Evolutionary conservation across 495 filamentous ascomycete genomes (phyloP).

Genomic region (Aspergillus taichungensis): DNA sequence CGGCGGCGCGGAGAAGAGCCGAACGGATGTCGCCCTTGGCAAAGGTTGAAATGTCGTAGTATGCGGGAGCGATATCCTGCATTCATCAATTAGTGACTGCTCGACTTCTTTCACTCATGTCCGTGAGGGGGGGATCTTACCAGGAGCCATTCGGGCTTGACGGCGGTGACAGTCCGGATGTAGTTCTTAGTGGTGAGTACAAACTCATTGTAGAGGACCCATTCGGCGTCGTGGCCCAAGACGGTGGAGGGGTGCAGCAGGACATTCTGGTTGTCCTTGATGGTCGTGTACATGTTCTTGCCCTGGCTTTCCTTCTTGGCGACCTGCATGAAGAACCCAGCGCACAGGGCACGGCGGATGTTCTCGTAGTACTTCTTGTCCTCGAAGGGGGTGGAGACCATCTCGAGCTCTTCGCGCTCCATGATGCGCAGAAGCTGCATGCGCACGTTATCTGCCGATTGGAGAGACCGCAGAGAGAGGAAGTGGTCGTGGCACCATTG

Average conservation of each 20-base stretch:
- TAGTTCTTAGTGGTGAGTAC: slow-evolving; percentile 97
- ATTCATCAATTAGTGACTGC: slow-evolving; percentile 12
- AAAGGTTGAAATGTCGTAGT: slow-evolving; percentile 84
- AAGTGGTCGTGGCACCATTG: slow-evolving; percentile 98
- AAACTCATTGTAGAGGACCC: slow-evolving; percentile 98
- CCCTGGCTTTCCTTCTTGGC: slow-evolving; percentile 72
- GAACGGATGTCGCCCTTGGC: slow-evolving; percentile 77
- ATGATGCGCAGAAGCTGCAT: slow-evolving; percentile 88
- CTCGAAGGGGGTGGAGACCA: slow-evolving; percentile 81
- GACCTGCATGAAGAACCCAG: slow-evolving; percentile 99
- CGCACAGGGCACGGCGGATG: slow-evolving; percentile 85
- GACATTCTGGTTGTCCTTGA: slow-evolving; percentile 90
- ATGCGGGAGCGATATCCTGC: slow-evolving; percentile 80
- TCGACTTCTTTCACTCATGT: not conserved
- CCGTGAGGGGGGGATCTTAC: slow-evolving; percentile 43
- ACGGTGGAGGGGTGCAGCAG: slow-evolving; percentile 89
- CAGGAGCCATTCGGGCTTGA: slow-evolving; percentile 72
- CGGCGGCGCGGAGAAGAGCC: slow-evolving; percentile 61
- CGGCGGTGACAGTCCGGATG: slow-evolving; percentile 50
- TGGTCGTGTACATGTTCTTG: slow-evolving; percentile 77
- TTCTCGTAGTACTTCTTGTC: slow-evolving; percentile 98
- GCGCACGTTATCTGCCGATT: slow-evolving; percentile 90
- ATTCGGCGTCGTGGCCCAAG: slow-evolving; percentile 76
- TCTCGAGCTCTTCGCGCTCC: slow-evolving; percentile 78
- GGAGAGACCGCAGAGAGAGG: slow-evolving; percentile 78